Conservation (phyloP, 2,329 filamentous ascomycete species). For the Colletotrichum melonis region DNA sequence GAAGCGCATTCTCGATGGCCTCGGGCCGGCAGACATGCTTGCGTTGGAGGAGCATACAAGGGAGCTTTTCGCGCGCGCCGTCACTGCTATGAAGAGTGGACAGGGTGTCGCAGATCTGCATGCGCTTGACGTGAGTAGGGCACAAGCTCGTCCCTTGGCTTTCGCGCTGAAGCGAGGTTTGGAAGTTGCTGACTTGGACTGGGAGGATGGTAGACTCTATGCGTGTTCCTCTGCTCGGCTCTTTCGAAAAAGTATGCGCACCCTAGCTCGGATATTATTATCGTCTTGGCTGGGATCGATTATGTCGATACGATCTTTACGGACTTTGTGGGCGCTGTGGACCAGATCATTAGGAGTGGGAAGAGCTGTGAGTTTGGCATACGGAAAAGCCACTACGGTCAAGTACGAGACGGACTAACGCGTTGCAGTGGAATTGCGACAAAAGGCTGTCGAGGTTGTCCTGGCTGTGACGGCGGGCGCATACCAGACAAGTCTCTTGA, state of each 20-base stretch:
- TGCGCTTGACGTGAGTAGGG: slow-evolving; percentile 81
- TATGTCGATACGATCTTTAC: slow-evolving; percentile 88
- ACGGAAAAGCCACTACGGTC: not conserved
- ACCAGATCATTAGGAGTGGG: slow-evolving; percentile 84
- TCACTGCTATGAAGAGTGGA: slow-evolving; percentile 73
- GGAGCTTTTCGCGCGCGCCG: slow-evolving; percentile 80
- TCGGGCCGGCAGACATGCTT: slow-evolving; percentile 80
- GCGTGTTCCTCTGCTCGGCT: slow-evolving; percentile 84
- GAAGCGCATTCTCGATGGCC: slow-evolving; percentile 73
- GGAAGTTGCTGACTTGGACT: not conserved
- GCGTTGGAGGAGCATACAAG: slow-evolving; percentile 81
- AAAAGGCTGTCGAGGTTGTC: slow-evolving; percentile 83
- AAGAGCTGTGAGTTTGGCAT: slow-evolving; percentile 67
- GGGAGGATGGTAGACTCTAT: slow-evolving; percentile 76
- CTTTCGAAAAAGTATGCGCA: slow-evolving; percentile 94
- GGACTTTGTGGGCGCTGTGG: slow-evolving; percentile 86
- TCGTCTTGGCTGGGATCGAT: slow-evolving; percentile 88
- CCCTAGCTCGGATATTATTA: slow-evolving; percentile 94
- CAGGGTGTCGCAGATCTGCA: slow-evolving; percentile 75
- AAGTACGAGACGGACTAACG: slow-evolving; percentile 40
- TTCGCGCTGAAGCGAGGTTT: not conserved
- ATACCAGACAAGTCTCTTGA: slow-evolving; percentile 93
- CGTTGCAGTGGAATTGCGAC: slow-evolving; percentile 75
- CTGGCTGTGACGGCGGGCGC: slow-evolving; percentile 91
- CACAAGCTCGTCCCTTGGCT: not conserved